Conservation (phyloP, 192 early-diverging fungal species). For the Coemansia biformis region DNA sequence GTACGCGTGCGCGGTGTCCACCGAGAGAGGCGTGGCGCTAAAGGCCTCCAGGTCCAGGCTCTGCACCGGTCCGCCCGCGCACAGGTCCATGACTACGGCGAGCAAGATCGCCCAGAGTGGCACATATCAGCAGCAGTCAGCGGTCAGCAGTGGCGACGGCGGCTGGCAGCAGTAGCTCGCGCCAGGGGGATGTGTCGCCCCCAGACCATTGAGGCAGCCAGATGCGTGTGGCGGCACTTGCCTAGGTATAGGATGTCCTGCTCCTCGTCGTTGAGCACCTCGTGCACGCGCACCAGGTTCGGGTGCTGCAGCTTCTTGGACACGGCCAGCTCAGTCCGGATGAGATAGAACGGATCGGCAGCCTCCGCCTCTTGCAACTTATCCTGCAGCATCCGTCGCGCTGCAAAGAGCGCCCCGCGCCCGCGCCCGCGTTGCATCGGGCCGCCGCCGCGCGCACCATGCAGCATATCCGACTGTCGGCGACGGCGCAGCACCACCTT, state of each 20-base stretch:
- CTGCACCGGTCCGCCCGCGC: conserved; percentile 79
- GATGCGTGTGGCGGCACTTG: too few relatives aligned
- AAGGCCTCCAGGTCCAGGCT: conserved; percentile 55
- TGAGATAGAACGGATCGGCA: conserved; percentile 75
- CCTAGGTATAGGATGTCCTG: conserved; percentile 78
- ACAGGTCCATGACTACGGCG: conserved; percentile 85
- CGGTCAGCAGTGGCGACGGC: too few relatives aligned
- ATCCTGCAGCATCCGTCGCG: conserved; percentile 22
- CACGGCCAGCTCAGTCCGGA: conserved; percentile 86
- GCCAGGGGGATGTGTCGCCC: too few relatives aligned
- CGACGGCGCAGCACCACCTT: conserved; percentile 77
- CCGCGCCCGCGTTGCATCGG: conserved; percentile 54
- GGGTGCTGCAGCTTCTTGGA: conserved; percentile 90
- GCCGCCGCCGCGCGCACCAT: conserved; percentile 27
- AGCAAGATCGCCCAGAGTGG: too few relatives aligned
- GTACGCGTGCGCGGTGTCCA: conserved; percentile 59
- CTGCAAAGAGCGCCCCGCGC: conserved; percentile 34
- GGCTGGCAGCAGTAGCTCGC: too few relatives aligned
- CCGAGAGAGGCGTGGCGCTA: conserved; percentile 49
- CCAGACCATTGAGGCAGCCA: too few relatives aligned
- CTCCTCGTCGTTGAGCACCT: conserved; percentile 87
- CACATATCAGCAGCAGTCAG: too few relatives aligned
- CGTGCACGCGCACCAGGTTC: conserved; percentile 81
- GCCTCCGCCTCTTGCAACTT: conserved; percentile 30
- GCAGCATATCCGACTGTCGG: conserved; percentile 53